Conservation (phyloP, 352 stramenopile genomes). For the Globisporangium paddicum region DNA sequence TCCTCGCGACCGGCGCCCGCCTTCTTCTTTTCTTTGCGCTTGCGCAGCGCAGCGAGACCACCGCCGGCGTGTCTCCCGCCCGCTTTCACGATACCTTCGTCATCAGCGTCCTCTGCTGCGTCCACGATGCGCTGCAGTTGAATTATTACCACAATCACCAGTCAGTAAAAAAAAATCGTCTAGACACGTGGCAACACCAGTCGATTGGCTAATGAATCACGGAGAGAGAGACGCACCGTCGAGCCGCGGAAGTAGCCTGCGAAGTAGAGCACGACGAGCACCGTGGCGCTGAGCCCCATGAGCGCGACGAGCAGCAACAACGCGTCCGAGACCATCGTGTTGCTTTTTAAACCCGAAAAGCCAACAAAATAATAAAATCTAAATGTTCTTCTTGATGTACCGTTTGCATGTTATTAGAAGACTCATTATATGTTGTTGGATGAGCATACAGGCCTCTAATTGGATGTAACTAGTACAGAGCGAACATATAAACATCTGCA, state of each 20-base stretch:
- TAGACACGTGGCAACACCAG: background rate
- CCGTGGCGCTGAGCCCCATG: conserved; percentile 38
- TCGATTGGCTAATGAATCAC: background rate
- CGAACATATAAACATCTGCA: too few relatives aligned
- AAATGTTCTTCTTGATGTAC: too few relatives aligned
- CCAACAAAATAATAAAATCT: too few relatives aligned
- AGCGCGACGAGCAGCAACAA: conserved; percentile 50
- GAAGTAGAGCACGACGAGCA: conserved; percentile 57
- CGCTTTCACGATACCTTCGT: conserved; percentile 27
- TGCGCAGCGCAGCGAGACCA: conserved; percentile 53
- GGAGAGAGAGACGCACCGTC: conserved; percentile 19
- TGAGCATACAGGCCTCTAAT: too few relatives aligned
- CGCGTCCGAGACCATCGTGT: conserved; percentile 47
- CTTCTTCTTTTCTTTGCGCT: conserved; percentile 62
- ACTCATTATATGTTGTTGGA: too few relatives aligned
- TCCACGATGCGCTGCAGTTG: conserved; percentile 21
- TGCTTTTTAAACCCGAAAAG: too few relatives aligned
- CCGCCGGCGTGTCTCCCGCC: conserved; percentile 32
- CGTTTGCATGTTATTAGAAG: too few relatives aligned
- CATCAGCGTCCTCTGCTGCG: conserved; percentile 14
- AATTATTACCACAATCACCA: background rate
- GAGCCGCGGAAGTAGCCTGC: conserved; percentile 52
- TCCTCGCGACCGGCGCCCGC: conserved; percentile 21
- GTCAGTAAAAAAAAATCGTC: background rate
- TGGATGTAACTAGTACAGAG: too few relatives aligned